phyloP scores from a whole-genome alignment of 106 monocot genomes.

The Allium cepa region DNA sequence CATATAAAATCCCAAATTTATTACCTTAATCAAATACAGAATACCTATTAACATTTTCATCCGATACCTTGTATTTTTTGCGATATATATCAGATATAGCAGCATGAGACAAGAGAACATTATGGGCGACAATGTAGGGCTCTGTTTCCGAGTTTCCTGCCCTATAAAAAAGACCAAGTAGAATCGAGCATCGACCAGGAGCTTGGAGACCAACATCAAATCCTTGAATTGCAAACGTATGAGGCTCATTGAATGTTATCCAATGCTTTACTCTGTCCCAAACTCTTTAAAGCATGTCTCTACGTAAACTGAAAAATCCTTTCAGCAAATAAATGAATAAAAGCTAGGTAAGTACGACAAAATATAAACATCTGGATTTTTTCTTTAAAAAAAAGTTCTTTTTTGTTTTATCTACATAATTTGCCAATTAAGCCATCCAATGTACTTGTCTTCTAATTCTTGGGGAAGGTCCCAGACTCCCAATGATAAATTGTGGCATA shows the following conservation, averaged over 20 bases:
- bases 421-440: constrained; percentile 59
- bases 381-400: too few species aligned
- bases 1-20: neutral
- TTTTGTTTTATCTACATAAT: constrained; percentile 31
- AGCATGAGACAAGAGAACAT: constrained; percentile 52
- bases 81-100: constrained; percentile 40
- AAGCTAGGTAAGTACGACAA: too few species aligned
- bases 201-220: constrained; percentile 70
- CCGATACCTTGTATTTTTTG: constrained; percentile 47
- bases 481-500: constrained; percentile 78
- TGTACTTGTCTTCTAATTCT: constrained; percentile 57
- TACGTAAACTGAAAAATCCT: constrained; percentile 49
- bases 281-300: constrained; percentile 72
- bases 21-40: neutral
- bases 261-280: constrained; percentile 78
- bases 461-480: constrained; percentile 86
- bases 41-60: neutral
- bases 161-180: constrained; percentile 39
- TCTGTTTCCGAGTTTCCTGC: constrained; percentile 62
- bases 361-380: neutral
- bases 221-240: constrained; percentile 69
- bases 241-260: constrained; percentile 79
- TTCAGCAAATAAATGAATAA: constrained; percentile 17
- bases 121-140: constrained; percentile 66
- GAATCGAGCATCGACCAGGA: constrained; percentile 72